Evolutionary conservation across 495 filamentous ascomycete genomes (phyloP).

Genomic region (Annulohypoxylon moriforme): DNA sequence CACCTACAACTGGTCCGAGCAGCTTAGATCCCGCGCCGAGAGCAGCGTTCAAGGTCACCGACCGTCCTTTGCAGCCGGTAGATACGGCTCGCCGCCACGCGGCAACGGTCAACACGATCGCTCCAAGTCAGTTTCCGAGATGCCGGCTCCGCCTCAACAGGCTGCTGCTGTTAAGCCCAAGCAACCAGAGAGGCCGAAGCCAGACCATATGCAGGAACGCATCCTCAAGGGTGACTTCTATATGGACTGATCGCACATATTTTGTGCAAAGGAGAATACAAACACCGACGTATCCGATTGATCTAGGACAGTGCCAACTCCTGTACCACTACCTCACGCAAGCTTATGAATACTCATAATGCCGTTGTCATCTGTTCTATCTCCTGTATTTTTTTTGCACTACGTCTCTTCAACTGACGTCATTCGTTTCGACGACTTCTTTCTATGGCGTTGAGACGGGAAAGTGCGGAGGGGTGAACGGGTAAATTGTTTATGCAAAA

Average conservation of each 20-base stretch:
- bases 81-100: slow-evolving; percentile 47
- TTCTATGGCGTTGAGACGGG: slow-evolving; percentile 33
- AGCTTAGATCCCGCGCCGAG: slow-evolving; percentile 88
- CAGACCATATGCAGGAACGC: slow-evolving; percentile 93
- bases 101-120: slow-evolving; percentile 64
- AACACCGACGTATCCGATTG: background rate
- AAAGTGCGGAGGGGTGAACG: slow-evolving; percentile 17
- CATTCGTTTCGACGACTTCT: slow-evolving; percentile 37
- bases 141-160: slow-evolving; percentile 69
- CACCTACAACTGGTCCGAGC: slow-evolving; percentile 94
- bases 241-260: slow-evolving; percentile 78
- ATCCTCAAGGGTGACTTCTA: slow-evolving; percentile 97
- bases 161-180: slow-evolving; percentile 55
- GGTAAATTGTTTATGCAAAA: slow-evolving; percentile 33
- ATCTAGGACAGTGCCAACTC: background rate
- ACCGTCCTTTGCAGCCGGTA: slow-evolving; percentile 60
- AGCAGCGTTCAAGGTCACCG: slow-evolving; percentile 74
- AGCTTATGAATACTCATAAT: slow-evolving; percentile 8
- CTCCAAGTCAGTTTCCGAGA: slow-evolving; percentile 74
- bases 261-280: background rate
- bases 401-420: slow-evolving; percentile 36
- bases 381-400: slow-evolving; percentile 32
- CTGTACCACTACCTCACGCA: background rate
- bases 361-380: slow-evolving; percentile 13
- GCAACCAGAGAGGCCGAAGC: slow-evolving; percentile 71